Conservation (phyloP, 345 rosid species). For the Kernera saxatilis region DNA sequence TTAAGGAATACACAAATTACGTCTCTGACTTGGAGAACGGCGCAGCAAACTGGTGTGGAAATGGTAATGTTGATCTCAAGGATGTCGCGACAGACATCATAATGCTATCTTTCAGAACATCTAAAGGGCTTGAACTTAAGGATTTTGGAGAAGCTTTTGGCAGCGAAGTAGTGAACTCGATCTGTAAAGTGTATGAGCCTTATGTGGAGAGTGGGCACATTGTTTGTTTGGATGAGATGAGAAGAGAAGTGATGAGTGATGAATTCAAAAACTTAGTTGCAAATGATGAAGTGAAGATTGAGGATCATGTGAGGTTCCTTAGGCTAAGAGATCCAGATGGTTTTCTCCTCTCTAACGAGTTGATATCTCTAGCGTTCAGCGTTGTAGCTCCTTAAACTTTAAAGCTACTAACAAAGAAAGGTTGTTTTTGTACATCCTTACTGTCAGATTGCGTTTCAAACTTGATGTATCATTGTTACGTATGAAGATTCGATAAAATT, state of each 20-base stretch:
- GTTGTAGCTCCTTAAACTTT: conserved; percentile 39
- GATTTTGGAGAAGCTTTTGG: conserved; percentile 61
- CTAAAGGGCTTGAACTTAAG: conserved; percentile 65
- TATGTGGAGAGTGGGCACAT: conserved; percentile 67
- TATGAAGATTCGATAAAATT: conserved; percentile 6
- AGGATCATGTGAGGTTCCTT: conserved; percentile 44
- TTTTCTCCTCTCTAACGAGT: conserved; percentile 76
- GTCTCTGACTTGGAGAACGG: conserved; percentile 64
- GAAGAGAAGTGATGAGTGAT: conserved; percentile 40
- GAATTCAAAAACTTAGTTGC: conserved; percentile 33
- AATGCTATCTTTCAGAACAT: conserved; percentile 89
- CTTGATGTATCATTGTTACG: neutral
- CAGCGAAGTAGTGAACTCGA: conserved; percentile 38
- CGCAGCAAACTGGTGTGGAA: conserved; percentile 28
- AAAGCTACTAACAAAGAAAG: neutral
- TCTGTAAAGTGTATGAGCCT: conserved; percentile 58
- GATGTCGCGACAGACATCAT: conserved; percentile 76
- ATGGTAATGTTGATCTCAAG: conserved; percentile 37
- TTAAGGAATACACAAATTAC: conserved; percentile 57
- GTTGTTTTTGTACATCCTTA: neutral
- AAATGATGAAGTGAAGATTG: conserved; percentile 31
- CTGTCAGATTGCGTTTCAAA: neutral
- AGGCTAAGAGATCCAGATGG: conserved; percentile 89
- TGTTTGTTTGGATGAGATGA: conserved; percentile 56
- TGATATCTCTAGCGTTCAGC: conserved; percentile 70